A percentile compares a stretch with the other conserved stretches of the same genome.
phyloP scores from a whole-genome alignment of 192 early-diverging fungal genomes.

The Cladochytrium replicatum region DNA sequence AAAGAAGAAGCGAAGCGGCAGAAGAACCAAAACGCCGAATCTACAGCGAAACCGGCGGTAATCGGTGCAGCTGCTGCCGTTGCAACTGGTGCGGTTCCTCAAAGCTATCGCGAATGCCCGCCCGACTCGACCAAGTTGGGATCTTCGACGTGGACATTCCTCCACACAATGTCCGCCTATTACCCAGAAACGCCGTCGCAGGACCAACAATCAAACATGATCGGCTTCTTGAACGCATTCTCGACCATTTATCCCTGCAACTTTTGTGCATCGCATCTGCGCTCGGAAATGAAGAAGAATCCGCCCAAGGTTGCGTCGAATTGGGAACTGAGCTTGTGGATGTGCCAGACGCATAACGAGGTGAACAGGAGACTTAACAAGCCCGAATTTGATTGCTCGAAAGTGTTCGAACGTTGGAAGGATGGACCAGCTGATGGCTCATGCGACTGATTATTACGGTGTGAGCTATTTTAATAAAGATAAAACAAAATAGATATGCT shows the following conservation, averaged over 20 bases:
- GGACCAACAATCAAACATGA: conserved; percentile 67
- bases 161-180: conserved; percentile 96
- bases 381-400: conserved; percentile 84
- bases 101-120: conserved; percentile 51
- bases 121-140: conserved; percentile 77
- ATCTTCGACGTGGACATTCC: conserved; percentile 88
- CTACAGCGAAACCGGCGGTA: conserved; percentile 3
- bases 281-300: conserved; percentile 56
- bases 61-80: conserved; percentile 11
- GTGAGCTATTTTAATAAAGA: too few relatives aligned
- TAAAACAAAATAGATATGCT: too few relatives aligned
- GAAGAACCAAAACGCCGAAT: conserved; percentile 10
- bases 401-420: conserved; percentile 87
- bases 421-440: conserved; percentile 28
- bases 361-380: conserved; percentile 87
- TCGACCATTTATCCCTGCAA: conserved; percentile 88
- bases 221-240: conserved; percentile 60
- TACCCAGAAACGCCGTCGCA: conserved; percentile 73
- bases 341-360: conserved; percentile 92
- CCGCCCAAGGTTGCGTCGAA: conserved; percentile 71
- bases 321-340: conserved; percentile 64
- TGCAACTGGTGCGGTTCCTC: conserved; percentile 10
- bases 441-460: conserved; percentile 14
- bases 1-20: conserved; percentile 18
- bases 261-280: conserved; percentile 77